Evolutionary conservation across 371 early-diverging fungal species (phyloP).

Genomic region (Sporodiniella umbellata): DNA sequence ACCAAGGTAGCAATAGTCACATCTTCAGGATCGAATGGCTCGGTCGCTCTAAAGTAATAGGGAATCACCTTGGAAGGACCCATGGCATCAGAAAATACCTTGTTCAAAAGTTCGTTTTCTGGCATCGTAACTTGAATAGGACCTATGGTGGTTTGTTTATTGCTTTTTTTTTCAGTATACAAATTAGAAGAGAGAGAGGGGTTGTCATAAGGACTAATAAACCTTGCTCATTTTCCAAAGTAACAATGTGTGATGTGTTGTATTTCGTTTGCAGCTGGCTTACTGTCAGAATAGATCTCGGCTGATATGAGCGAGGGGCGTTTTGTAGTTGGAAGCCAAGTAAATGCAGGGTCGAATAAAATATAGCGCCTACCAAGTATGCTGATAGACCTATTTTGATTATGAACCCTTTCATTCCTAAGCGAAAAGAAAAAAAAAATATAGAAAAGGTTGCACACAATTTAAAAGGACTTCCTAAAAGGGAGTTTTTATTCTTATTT

Average conservation of each 20-base stretch:
- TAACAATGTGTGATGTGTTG: conserved; percentile 18
- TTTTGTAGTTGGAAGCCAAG: conserved; percentile 21
- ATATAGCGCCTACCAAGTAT: conserved; percentile 16
- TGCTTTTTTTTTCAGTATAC: too few relatives aligned
- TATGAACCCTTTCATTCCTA: conserved; percentile 14
- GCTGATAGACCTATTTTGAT: conserved; percentile 4
- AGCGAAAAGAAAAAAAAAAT: not conserved
- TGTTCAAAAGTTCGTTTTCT: conserved; percentile 55
- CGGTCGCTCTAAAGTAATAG: conserved; percentile 54
- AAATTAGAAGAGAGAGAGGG: too few relatives aligned
- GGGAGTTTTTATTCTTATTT: not conserved
- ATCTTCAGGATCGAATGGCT: conserved; percentile 51
- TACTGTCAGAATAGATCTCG: conserved; percentile 10
- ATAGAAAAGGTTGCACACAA: not conserved
- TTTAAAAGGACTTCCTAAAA: not conserved
- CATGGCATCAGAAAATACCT: conserved; percentile 63
- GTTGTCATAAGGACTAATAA: not conserved
- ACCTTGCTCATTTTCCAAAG: conserved; percentile 32
- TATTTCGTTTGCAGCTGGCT: conserved; percentile 19
- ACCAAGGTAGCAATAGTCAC: conserved; percentile 51
- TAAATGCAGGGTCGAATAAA: conserved; percentile 23
- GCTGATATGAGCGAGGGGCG: not conserved
- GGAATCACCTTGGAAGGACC: conserved; percentile 63
- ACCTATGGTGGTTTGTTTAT: not conserved
- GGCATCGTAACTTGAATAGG: conserved; percentile 18